phyloP scores from a whole-genome alignment of 2,329 filamentous ascomycete genomes.

The Leptoxyphium fumago region DNA sequence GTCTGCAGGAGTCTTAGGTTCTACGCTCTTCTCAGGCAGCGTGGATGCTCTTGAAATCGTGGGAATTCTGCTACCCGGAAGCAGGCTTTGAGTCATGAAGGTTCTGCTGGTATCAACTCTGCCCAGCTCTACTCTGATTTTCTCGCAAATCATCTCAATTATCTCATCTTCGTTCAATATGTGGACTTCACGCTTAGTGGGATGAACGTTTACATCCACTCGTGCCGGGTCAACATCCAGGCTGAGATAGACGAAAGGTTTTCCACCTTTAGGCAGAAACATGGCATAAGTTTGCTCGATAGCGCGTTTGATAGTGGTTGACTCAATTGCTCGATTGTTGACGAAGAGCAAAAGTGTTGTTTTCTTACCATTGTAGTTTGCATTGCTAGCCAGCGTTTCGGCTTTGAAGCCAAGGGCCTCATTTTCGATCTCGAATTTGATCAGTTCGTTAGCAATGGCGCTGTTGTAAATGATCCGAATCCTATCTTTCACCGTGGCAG shows the following conservation, averaged over 20 bases:
- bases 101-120: slow-evolving; percentile 86
- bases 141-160: slow-evolving; percentile 67
- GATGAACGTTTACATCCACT: slow-evolving; percentile 95
- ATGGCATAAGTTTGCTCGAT: slow-evolving; percentile 77
- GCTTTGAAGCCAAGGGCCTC: slow-evolving; percentile 72
- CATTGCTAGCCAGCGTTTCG: slow-evolving; percentile 71
- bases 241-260: slow-evolving; percentile 85
- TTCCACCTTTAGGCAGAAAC: slow-evolving; percentile 84
- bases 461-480: slow-evolving; percentile 84
- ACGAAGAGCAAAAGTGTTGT: slow-evolving; percentile 85
- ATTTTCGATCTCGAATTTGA: slow-evolving; percentile 59
- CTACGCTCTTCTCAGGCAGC: slow-evolving; percentile 18
- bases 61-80: slow-evolving; percentile 48
- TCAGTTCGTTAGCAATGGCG: slow-evolving; percentile 72
- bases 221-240: slow-evolving; percentile 82
- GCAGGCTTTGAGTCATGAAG: slow-evolving; percentile 82
- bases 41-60: slow-evolving; percentile 25
- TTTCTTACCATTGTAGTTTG: slow-evolving; percentile 87
- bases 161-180: slow-evolving; percentile 98
- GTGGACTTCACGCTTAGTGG: slow-evolving; percentile 91
- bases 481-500: slow-evolving; percentile 59
- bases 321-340: slow-evolving; percentile 90
- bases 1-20: slow-evolving; percentile 16
- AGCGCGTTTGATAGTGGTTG: slow-evolving; percentile 71
- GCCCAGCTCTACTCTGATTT: slow-evolving; percentile 63